Conservation (phyloP, 2,329 filamentous ascomycete genomes). For the Mariannaea sp. region DNA sequence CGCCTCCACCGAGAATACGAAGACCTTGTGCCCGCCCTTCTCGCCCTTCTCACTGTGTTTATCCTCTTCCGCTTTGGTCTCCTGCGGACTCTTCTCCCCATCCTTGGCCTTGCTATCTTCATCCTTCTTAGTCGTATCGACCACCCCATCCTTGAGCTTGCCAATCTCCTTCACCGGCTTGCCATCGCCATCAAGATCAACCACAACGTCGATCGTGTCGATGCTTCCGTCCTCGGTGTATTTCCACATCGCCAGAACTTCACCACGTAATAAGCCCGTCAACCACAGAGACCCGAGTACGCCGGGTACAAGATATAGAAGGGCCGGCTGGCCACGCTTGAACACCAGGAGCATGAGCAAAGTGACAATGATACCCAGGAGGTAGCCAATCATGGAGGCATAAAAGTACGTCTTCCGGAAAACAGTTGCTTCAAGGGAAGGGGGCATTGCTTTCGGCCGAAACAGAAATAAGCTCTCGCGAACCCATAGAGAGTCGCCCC, state of each 20-base stretch:
- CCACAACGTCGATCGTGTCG: constrained; percentile 59
- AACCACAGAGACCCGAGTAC: constrained; percentile 77
- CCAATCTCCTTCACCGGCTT: constrained; percentile 49
- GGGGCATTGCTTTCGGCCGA: constrained; percentile 34
- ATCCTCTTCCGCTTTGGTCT: constrained; percentile 12
- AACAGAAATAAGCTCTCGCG: constrained; percentile 37
- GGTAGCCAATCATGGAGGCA: constrained; percentile 76
- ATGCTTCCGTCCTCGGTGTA: constrained; percentile 76
- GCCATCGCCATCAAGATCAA: constrained; percentile 58
- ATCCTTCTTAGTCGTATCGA: constrained; percentile 42
- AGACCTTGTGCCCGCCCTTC: constrained; percentile 38
- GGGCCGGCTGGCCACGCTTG: constrained; percentile 83
- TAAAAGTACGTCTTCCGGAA: constrained; percentile 90
- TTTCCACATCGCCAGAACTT: constrained; percentile 75
- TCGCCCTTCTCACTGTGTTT: constrained; percentile 27
- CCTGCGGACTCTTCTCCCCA: constrained; percentile 7
- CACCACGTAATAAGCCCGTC: constrained; percentile 72
- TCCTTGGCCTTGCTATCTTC: constrained; percentile 38
- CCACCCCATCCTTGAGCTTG: constrained; percentile 45
- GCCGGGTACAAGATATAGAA: constrained; percentile 89
- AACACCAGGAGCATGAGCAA: constrained; percentile 77
- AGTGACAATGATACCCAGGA: constrained; percentile 76
- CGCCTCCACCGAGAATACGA: constrained; percentile 44
- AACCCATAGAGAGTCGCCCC: constrained; percentile 87
- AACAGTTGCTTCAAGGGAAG: constrained; percentile 45